These are phyloP conservation scores for Aquilaria yunnanensis DNA, from an alignment of 345 rosid genomes.

Conservation along the genomic window DNA sequence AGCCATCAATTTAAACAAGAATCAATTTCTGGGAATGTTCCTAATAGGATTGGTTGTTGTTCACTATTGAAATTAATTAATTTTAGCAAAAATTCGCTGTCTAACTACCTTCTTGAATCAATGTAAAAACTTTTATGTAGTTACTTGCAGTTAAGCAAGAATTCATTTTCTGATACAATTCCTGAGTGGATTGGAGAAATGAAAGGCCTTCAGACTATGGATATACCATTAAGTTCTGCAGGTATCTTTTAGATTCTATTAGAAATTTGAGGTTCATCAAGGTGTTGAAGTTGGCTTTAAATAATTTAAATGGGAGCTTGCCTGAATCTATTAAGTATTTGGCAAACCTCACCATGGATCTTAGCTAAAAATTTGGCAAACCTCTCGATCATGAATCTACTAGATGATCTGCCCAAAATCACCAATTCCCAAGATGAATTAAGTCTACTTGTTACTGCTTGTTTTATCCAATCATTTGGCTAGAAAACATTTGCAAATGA, in stretches of 20 bases:
- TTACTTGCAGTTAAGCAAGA: conserved; percentile 49
- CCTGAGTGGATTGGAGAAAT: conserved; percentile 77
- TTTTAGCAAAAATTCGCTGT: conserved; percentile 61
- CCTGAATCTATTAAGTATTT: conserved; percentile 48
- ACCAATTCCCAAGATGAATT: no score
- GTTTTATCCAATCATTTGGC: no score
- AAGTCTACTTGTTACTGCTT: no score
- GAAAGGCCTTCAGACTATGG: conserved; percentile 64
- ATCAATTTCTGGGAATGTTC: conserved; percentile 44
- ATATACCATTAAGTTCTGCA: conserved; percentile 55
- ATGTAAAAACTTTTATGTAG: conserved; percentile 71
- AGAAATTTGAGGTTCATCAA: conserved; percentile 52
- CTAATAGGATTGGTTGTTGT: conserved; percentile 76
- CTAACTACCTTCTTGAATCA: conserved; percentile 57
- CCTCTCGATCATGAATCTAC: no score
- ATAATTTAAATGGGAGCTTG: conserved; percentile 51
- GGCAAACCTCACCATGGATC: conserved; percentile 53
- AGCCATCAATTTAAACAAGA: conserved; percentile 49
- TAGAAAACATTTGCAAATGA: no score
- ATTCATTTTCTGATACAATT: conserved; percentile 51
- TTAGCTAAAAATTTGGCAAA: conserved; percentile 40
- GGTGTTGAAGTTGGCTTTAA: conserved; percentile 58
- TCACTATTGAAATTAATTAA: conserved; percentile 55
- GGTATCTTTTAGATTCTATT: conserved; percentile 55
- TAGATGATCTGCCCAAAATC: no score